phyloP scores from a whole-genome alignment of 768 basidiomycete species.

The Kwoniella newhampshirensis region DNA sequence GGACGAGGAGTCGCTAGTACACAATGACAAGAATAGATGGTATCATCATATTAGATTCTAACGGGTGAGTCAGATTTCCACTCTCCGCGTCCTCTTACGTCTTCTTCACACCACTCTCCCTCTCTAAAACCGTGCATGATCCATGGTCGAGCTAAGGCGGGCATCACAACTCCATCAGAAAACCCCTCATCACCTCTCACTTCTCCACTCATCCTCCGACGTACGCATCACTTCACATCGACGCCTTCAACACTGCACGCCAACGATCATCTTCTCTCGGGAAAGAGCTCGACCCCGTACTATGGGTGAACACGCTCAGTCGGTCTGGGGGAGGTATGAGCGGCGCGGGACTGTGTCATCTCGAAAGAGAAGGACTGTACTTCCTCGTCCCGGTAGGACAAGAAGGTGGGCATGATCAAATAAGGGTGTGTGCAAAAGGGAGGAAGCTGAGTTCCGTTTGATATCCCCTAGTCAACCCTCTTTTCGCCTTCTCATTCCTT shows the following conservation, averaged over 20 bases:
- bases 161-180: constrained; percentile 41
- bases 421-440: neutral
- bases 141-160: neutral
- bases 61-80: constrained; percentile 35
- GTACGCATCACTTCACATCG: constrained; percentile 81
- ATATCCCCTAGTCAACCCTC: constrained; percentile 68
- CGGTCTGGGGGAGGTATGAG: constrained; percentile 34
- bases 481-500: constrained; percentile 84
- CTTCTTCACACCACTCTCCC: neutral
- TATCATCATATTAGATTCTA: constrained; percentile 50
- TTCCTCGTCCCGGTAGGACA: constrained; percentile 78
- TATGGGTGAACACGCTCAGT: constrained; percentile 46
- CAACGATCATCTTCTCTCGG: constrained; percentile 53
- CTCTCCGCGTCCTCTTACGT: neutral
- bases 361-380: constrained; percentile 71
- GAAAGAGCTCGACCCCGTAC: constrained; percentile 44
- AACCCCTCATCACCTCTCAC: constrained; percentile 84
- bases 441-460: neutral
- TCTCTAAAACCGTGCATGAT: neutral
- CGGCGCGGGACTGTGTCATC: constrained; percentile 71
- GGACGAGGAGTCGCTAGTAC: too few species aligned
- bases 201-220: constrained; percentile 74
- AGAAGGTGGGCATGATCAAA: constrained; percentile 66
- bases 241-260: constrained; percentile 74
- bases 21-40: constrained; percentile 51